Evolutionary conservation across 495 filamentous ascomycete species (phyloP).

Genomic region (Neurospora sp.): DNA sequence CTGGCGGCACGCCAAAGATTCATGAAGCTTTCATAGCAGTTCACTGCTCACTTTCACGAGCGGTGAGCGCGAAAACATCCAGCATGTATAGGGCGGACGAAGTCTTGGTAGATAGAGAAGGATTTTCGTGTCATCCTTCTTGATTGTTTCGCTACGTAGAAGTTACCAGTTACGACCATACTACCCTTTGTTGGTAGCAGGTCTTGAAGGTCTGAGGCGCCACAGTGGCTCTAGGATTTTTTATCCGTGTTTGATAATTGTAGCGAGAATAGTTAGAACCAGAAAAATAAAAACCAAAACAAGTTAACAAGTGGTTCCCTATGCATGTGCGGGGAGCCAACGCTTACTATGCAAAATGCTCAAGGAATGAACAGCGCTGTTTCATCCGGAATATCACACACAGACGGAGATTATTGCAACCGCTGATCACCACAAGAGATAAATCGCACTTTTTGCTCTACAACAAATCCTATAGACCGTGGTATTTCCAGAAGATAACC

Average conservation of each 20-base stretch:
- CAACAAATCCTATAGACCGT: not conserved
- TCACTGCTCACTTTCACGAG: too few species aligned
- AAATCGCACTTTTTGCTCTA: not conserved
- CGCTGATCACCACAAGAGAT: not conserved
- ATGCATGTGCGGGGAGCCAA: not conserved
- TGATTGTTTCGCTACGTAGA: not conserved
- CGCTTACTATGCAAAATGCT: not conserved
- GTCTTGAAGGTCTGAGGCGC: not conserved
- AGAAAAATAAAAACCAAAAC: not conserved
- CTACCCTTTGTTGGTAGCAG: not conserved
- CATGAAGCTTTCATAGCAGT: too few species aligned
- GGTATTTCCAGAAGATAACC: not conserved
- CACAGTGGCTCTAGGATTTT: not conserved
- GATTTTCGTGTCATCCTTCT: not conserved
- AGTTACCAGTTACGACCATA: not conserved
- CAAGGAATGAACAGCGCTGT: not conserved
- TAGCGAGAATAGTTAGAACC: not conserved
- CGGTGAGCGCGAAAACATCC: too few species aligned
- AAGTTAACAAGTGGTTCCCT: not conserved
- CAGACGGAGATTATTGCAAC: not conserved
- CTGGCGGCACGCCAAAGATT: too few species aligned
- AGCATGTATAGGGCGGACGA: not conserved
- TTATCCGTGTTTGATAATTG: not conserved
- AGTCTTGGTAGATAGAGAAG: not conserved
- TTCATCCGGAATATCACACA: not conserved